A percentile compares a stretch with the other conserved stretches of the same genome.
Evolutionary conservation across 2,329 filamentous ascomycete species (phyloP).

Genomic region (Aspergillus udagawae): DNA sequence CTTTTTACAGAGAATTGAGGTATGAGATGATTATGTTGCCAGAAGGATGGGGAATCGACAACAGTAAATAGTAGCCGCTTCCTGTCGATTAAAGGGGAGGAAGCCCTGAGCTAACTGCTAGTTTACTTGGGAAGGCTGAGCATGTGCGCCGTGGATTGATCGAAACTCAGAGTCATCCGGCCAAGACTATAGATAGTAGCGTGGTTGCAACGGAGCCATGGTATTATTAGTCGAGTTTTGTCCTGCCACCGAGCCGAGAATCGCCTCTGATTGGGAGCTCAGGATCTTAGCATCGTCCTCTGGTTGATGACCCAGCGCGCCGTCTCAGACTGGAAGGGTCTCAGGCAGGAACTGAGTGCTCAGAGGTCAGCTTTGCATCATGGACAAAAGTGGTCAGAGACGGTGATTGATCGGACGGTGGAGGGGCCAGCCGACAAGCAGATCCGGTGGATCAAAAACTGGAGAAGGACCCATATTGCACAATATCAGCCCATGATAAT

Average conservation of each 20-base stretch:
- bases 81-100: neutral
- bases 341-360: neutral
- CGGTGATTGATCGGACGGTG: conserved; percentile 16
- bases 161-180: neutral
- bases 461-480: conserved; percentile 8
- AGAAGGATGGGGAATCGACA: neutral
- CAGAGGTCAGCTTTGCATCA: conserved; percentile 6
- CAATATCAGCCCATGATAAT: neutral
- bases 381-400: conserved; percentile 13
- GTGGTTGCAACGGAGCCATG: neutral
- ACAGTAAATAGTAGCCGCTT: neutral
- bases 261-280: neutral
- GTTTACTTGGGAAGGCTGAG: neutral
- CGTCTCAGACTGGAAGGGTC: neutral
- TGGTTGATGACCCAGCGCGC: neutral
- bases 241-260: neutral
- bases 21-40: neutral
- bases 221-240: neutral
- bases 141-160: neutral
- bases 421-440: conserved; percentile 6
- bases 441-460: conserved; percentile 14
- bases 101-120: neutral
- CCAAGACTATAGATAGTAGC: neutral
- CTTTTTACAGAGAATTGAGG: no score
- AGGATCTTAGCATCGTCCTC: neutral